phyloP scores from a whole-genome alignment of 768 basidiomycete species.

The Kwoniella sp. region DNA sequence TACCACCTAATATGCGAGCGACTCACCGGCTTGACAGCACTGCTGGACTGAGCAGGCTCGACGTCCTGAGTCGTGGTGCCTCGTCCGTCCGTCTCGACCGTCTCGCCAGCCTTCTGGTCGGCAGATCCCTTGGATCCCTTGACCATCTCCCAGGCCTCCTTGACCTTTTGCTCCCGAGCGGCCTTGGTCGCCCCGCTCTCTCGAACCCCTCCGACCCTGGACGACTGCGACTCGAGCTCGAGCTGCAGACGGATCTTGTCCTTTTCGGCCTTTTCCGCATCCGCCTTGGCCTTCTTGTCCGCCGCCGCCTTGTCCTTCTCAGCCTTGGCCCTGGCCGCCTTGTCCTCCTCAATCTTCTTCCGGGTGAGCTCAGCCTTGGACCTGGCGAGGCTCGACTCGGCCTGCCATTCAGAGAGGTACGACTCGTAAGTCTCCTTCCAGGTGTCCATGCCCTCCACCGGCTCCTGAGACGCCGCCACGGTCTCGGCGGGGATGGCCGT shows the following conservation, averaged over 20 bases:
- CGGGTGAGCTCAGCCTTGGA: slow-evolving; percentile 37
- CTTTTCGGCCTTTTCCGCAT: slow-evolving; percentile 13
- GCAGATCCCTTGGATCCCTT: slow-evolving; percentile 10
- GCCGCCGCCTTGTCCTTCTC: slow-evolving; percentile 14
- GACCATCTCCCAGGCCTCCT: slow-evolving; percentile 50
- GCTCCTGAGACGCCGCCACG: slow-evolving; percentile 14
- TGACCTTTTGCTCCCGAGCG: slow-evolving; percentile 41
- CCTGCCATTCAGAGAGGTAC: slow-evolving; percentile 29
- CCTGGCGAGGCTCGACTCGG: slow-evolving; percentile 40
- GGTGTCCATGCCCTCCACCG: slow-evolving; percentile 31
- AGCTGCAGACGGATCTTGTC: slow-evolving; percentile 22
- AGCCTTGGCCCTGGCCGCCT: slow-evolving; percentile 13
- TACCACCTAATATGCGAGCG: background rate
- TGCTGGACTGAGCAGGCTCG: slow-evolving; percentile 17
- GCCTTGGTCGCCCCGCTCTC: background rate
- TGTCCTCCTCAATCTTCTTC: slow-evolving; percentile 34
- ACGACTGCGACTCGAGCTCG: slow-evolving; percentile 25
- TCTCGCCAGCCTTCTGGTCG: background rate
- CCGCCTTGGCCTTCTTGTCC: slow-evolving; percentile 22
- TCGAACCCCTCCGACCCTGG: slow-evolving; percentile 10
- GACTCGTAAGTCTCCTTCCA: slow-evolving; percentile 39
- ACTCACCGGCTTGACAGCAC: slow-evolving; percentile 21
- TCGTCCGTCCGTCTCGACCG: slow-evolving; percentile 24
- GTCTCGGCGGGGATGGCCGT: slow-evolving; percentile 17
- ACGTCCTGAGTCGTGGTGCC: slow-evolving; percentile 27